These are phyloP conservation scores for Dendrobium chrysotoxum DNA, from an alignment of 106 monocot species.

Conservation along the genomic window DNA sequence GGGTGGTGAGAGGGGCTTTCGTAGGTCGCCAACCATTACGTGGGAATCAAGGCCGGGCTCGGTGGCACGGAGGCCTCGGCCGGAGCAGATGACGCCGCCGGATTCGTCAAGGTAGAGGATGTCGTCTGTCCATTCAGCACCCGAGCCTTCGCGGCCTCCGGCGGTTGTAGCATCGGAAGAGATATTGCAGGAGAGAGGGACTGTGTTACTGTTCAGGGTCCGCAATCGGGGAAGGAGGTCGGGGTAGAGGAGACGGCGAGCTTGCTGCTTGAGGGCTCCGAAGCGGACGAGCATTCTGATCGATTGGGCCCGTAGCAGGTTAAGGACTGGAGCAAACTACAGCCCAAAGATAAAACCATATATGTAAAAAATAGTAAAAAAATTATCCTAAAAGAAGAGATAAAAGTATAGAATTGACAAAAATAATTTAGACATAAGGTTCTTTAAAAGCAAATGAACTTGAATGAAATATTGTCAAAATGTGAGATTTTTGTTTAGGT, in stretches of 20 bases:
- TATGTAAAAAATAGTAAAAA: too few species aligned
- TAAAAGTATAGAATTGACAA: too few species aligned
- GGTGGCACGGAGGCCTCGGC: constrained; percentile 44
- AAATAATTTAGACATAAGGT: too few species aligned
- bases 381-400: too few species aligned
- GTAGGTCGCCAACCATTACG: constrained; percentile 17
- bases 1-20: constrained; percentile 20
- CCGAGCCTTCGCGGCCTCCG: background rate
- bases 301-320: background rate
- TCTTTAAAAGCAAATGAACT: too few species aligned
- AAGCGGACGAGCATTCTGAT: background rate
- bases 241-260: background rate
- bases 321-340: too few species aligned
- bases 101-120: constrained; percentile 69
- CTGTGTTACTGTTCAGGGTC: constrained; percentile 8
- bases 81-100: constrained; percentile 43
- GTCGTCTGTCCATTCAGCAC: constrained; percentile 38
- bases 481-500: too few species aligned
- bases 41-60: constrained; percentile 20
- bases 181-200: background rate
- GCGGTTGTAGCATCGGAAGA: background rate
- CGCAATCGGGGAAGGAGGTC: background rate
- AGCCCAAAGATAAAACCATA: too few species aligned
- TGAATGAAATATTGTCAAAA: too few species aligned
- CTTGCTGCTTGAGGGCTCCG: constrained; percentile 1